These are phyloP conservation scores for Kodamaea lidongshanica DNA, from an alignment of 805 yeast genomes.

Conservation along the genomic window DNA sequence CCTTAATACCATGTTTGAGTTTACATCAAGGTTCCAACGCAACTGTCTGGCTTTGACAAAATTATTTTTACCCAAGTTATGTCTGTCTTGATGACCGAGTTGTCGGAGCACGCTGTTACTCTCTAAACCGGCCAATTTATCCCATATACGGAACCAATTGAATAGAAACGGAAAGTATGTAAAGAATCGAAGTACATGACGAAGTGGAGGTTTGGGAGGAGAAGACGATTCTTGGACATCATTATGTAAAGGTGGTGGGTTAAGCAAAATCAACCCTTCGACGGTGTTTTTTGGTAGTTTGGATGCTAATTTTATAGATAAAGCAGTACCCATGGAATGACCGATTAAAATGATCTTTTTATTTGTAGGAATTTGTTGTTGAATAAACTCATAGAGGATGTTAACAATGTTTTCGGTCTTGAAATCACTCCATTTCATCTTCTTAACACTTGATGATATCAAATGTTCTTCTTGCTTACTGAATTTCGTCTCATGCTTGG, in stretches of 20 bases:
- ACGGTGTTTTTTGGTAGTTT: conserved; percentile 32
- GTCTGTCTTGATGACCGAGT: conserved; percentile 19
- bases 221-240: conserved; percentile 13
- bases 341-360: conserved; percentile 50
- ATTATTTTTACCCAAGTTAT: conserved; percentile 16
- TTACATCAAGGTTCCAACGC: conserved; percentile 64
- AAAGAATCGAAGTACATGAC: conserved; percentile 7
- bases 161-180: conserved; percentile 40
- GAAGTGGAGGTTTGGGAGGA: neutral
- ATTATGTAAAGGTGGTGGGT: conserved; percentile 41
- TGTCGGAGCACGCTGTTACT: conserved; percentile 58
- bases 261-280: conserved; percentile 43
- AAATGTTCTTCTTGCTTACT: conserved; percentile 26
- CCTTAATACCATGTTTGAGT: conserved; percentile 46
- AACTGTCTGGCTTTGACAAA: conserved; percentile 51
- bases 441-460: conserved; percentile 23
- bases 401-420: conserved; percentile 36
- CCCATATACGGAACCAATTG: conserved; percentile 50
- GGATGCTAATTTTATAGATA: conserved; percentile 42
- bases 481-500: conserved; percentile 17
- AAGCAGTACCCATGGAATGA: conserved; percentile 69
- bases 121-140: conserved; percentile 55
- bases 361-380: conserved; percentile 31
- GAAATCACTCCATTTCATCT: conserved; percentile 38
- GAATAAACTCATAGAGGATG: conserved; percentile 32